A percentile compares a stretch with the other conserved stretches of the same genome.
Evolutionary conservation across 768 basidiomycete genomes (phyloP).

Genomic region (Asterophora lycoperdoides): DNA sequence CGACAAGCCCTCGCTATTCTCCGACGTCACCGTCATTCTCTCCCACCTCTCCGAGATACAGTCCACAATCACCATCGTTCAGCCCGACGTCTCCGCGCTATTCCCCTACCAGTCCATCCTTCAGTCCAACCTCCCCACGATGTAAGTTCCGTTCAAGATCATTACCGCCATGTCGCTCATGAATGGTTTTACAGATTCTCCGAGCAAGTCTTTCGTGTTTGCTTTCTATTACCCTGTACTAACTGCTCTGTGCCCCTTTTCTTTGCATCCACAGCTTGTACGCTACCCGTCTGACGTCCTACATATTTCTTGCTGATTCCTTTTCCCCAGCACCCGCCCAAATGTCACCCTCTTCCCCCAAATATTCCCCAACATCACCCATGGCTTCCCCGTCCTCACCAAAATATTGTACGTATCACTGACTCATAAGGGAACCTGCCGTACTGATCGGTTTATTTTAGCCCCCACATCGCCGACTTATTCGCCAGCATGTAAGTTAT

Average conservation of each 20-base stretch:
- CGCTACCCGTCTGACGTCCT: conserved; percentile 25
- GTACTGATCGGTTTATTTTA: conserved; percentile 25
- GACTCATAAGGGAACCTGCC: neutral
- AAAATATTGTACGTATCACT: conserved; percentile 72
- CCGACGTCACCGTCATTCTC: conserved; percentile 84
- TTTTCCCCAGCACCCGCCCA: conserved; percentile 59
- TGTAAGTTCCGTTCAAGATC: conserved; percentile 46
- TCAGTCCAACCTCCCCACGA: conserved; percentile 90
- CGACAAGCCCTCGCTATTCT: conserved; percentile 82
- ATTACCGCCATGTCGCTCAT: conserved; percentile 16
- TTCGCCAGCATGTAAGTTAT: conserved; percentile 77
- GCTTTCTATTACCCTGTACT: conserved; percentile 18
- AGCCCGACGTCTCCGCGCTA: conserved; percentile 87
- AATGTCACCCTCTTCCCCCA: conserved; percentile 86
- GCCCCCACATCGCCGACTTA: conserved; percentile 86
- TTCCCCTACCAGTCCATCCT: conserved; percentile 86
- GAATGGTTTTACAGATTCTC: conserved; percentile 55
- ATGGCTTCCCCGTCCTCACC: conserved; percentile 85
- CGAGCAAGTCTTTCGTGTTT: conserved; percentile 50
- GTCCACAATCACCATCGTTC: conserved; percentile 87
- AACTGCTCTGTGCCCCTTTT: conserved; percentile 10
- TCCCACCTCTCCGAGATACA: conserved; percentile 79
- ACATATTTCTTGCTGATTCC: neutral
- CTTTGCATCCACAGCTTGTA: conserved; percentile 50
- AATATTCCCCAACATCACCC: conserved; percentile 94